phyloP scores from a whole-genome alignment of 2,329 filamentous ascomycete species.

The Penicillium sp. region DNA sequence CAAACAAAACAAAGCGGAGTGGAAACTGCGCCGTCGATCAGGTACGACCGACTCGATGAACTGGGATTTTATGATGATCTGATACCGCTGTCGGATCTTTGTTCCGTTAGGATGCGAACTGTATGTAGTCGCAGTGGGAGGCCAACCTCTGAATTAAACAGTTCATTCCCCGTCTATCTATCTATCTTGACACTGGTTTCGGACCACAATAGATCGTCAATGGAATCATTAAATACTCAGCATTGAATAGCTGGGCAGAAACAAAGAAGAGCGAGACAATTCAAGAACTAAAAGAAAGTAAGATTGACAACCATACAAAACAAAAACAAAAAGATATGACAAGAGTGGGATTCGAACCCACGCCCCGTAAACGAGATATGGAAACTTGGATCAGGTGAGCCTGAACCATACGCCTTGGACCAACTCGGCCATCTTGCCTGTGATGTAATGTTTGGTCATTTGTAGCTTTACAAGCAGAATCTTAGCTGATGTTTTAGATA shows the following conservation, averaged over 20 bases:
- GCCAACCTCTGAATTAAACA: too few relatives aligned
- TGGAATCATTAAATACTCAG: too few relatives aligned
- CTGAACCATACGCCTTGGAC: constrained; percentile 28
- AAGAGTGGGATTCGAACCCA: constrained; percentile 24
- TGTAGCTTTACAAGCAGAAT: too few relatives aligned
- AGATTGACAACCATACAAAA: too few relatives aligned
- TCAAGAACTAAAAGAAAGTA: background rate
- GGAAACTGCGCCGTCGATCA: constrained; percentile 15
- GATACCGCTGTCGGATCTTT: background rate
- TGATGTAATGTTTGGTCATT: background rate
- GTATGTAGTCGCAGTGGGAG: background rate
- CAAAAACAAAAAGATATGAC: constrained; percentile 10
- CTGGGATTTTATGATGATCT: background rate
- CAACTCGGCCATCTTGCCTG: constrained; percentile 32
- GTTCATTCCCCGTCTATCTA: too few relatives aligned
- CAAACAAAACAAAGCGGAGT: constrained; percentile 20
- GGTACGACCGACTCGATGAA: constrained; percentile 5
- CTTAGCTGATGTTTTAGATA: too few relatives aligned
- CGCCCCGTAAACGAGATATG: constrained; percentile 21
- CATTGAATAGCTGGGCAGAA: background rate
- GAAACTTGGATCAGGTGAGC: constrained; percentile 20
- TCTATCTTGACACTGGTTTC: too few relatives aligned
- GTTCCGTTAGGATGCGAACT: too few relatives aligned
- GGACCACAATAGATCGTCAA: too few relatives aligned
- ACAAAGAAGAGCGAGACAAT: background rate